Percentiles rank a stretch among this genome's conserved stretches.
These are phyloP conservation scores for Mortierella sp. DNA, from an alignment of 371 early-diverging fungal species.

Conservation along the genomic window DNA sequence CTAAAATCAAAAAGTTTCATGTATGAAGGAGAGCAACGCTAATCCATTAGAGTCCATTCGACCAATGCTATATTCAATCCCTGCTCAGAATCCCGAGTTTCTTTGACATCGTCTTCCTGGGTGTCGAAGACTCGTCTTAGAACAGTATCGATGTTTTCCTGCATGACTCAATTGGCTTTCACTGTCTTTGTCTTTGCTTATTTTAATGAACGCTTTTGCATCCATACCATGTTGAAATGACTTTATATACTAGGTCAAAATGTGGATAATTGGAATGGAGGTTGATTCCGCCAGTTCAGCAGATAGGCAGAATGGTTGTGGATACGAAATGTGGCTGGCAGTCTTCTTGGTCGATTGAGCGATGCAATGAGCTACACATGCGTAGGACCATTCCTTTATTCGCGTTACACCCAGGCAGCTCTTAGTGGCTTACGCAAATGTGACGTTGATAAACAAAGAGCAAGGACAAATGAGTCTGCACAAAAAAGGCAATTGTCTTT, in stretches of 20 bases:
- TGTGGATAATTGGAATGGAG: neutral
- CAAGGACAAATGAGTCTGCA: neutral
- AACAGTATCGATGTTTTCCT: neutral
- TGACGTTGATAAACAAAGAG: slow-evolving; percentile 12
- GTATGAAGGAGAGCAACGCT: too few species aligned
- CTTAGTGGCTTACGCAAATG: slow-evolving; percentile 13
- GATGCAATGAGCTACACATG: too few species aligned
- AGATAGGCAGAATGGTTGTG: neutral
- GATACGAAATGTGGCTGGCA: neutral
- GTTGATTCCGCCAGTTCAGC: slow-evolving; percentile 13
- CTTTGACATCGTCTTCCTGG: too few species aligned
- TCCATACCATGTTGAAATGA: slow-evolving; percentile 33
- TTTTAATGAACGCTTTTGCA: neutral
- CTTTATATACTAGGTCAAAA: neutral
- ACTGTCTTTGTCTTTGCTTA: slow-evolving; percentile 4
- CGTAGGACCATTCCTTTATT: too few species aligned
- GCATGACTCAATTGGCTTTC: neutral
- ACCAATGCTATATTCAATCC: too few species aligned
- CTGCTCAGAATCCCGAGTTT: too few species aligned
- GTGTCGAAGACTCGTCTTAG: too few species aligned
- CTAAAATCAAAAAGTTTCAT: too few species aligned
- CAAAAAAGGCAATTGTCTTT: slow-evolving; percentile 6
- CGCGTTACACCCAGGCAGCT: neutral
- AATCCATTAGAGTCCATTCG: too few species aligned
- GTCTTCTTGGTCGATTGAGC: slow-evolving; percentile 2